These are phyloP conservation scores for Fraxinus latifolia DNA, from an alignment of 305 asterid species.

Conservation along the genomic window DNA sequence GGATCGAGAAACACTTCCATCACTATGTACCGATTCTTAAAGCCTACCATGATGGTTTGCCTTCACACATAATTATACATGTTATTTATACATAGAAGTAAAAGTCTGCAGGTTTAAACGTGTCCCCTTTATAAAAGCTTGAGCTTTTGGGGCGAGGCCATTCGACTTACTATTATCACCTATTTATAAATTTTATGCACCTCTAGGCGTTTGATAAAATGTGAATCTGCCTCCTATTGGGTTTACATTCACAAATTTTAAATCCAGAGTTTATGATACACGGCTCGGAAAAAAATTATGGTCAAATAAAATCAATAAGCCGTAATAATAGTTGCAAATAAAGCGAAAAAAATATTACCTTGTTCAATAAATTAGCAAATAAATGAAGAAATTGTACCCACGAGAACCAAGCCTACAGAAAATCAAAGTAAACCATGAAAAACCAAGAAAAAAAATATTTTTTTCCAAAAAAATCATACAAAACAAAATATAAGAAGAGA, in stretches of 20 bases:
- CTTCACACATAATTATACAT: slow-evolving; percentile 27
- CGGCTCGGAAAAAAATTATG: background rate
- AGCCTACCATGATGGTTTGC: slow-evolving; percentile 68
- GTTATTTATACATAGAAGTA: background rate
- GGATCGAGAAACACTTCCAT: slow-evolving; percentile 87
- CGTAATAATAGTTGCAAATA: background rate
- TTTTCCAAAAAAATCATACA: too few species aligned
- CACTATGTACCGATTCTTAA: slow-evolving; percentile 79
- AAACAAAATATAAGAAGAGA: background rate
- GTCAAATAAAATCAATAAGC: background rate
- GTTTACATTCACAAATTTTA: background rate
- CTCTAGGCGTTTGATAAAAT: background rate
- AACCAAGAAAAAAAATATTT: background rate
- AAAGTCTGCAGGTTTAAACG: background rate
- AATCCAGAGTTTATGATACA: background rate
- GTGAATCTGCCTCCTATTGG: background rate
- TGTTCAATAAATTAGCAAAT: background rate
- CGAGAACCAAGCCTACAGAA: background rate
- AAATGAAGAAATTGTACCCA: background rate
- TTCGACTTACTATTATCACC: background rate
- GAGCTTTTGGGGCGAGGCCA: too few species aligned
- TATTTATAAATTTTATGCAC: background rate
- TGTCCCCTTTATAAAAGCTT: too few species aligned
- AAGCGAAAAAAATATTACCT: background rate
- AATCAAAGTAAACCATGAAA: background rate